phyloP scores from a whole-genome alignment of 805 yeast species.

The Candida nonsorbophila region DNA sequence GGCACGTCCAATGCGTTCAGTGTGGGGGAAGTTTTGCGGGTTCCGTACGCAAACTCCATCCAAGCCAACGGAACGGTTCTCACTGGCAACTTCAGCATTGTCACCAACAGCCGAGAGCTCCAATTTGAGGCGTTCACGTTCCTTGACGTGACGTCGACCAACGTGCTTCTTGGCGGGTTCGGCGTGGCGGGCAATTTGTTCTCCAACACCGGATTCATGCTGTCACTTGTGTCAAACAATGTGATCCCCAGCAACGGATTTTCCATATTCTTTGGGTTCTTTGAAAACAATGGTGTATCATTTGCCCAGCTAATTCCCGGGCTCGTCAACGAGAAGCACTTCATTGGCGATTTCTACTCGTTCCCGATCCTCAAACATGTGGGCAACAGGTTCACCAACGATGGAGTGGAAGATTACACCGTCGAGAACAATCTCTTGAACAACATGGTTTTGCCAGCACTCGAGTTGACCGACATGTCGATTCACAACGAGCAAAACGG shows the following conservation, averaged over 20 bases:
- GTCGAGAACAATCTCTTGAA: constrained; percentile 8
- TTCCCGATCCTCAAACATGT: constrained; percentile 40
- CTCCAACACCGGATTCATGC: constrained; percentile 23
- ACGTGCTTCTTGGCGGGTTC: constrained; percentile 24
- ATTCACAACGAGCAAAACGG: constrained; percentile 31
- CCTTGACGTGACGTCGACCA: constrained; percentile 17
- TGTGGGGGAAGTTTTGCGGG: constrained; percentile 1
- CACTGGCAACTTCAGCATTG: constrained; percentile 18
- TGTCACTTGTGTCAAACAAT: constrained; percentile 12
- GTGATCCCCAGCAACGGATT: constrained; percentile 25
- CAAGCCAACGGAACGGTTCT: constrained; percentile 21
- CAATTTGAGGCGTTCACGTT: constrained; percentile 19
- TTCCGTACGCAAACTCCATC: constrained; percentile 25
- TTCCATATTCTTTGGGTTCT: constrained; percentile 24
- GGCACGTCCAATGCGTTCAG: constrained; percentile 11
- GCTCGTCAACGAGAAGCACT: constrained; percentile 46
- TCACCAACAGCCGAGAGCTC: constrained; percentile 8
- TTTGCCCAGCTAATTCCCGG: constrained; percentile 50
- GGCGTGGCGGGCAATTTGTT: constrained; percentile 27
- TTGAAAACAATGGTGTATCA: constrained; percentile 6
- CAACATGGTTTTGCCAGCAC: constrained; percentile 20
- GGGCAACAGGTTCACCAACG: constrained; percentile 43
- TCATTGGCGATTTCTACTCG: constrained; percentile 40
- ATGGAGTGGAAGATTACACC: constrained; percentile 6
- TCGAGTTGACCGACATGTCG: constrained; percentile 18